Base-by-base conservation (phyloP, 768 basidiomycete genomes). In the Hydnum rufescens region DNA sequence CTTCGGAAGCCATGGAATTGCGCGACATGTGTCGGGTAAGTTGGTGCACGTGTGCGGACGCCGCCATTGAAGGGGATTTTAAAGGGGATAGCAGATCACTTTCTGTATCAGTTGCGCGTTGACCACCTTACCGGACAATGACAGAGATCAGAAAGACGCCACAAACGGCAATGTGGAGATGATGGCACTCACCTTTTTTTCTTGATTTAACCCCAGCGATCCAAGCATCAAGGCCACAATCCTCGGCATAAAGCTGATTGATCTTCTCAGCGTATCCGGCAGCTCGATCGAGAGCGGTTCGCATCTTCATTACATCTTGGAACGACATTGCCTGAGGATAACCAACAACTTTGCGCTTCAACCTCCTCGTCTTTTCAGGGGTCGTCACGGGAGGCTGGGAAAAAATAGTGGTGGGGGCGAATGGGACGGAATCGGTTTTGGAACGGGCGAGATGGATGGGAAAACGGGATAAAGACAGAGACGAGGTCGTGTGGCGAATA, bases 181-280 rank as follows among this genome's bases (percentile, higher is more conserved):
- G 25, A 8, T 18, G 28, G 30, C 13, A 62, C 68, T 25, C 58
- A 82, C 85, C 72, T 71, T 72, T 71, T 51, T 68, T 64, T 57
- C 65, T 74, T 52, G 8, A 13, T 16, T 55, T 36, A n/a, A 72
- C 71, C 53, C 74, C 71, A 34, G 66, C 57, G 25, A 87, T 64
- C 88, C 88, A 92, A n/a, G 81, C 77, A 19, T 68, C 67, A 51
- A 90, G 65, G 30, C 87, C 85, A 58, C 80, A 81, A 59, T 87
- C 82, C 60, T 75, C 77, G 55, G 71, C 67, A 52, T 76, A 75
- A 19, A 92, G 63, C 61, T 89, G 84, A 60, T 86, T 85, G 57
- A 90, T 84, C 67, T 88, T 90, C 58, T 70, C 67, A 25, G 82
- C 80, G 58, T 90, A 92, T 32, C 77, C 74, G 23, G 66, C 61